Evolutionary conservation across 1,139 yeast species (phyloP).

Genomic region (Scheffersomyces parashehatae): DNA sequence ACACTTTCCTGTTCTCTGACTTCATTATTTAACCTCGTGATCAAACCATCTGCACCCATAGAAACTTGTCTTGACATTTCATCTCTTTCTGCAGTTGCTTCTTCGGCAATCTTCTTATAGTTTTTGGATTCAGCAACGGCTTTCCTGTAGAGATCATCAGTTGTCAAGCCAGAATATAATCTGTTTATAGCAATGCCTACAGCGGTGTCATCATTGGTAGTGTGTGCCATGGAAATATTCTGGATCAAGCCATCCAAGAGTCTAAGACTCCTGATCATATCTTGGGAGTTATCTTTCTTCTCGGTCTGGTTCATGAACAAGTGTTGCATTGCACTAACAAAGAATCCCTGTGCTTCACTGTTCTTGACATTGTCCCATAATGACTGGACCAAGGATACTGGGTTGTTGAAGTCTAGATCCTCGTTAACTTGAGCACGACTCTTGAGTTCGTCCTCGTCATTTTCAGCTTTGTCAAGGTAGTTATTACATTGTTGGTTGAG

Average conservation of each 20-base stretch:
- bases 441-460: constrained; percentile 68
- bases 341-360: constrained; percentile 70
- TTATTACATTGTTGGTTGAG: constrained; percentile 66
- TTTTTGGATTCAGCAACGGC: constrained; percentile 75
- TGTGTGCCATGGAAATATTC: constrained; percentile 68
- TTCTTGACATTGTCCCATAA: constrained; percentile 74
- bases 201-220: constrained; percentile 69
- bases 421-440: constrained; percentile 62
- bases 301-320: constrained; percentile 73
- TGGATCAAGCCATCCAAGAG: constrained; percentile 82
- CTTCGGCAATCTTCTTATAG: constrained; percentile 67
- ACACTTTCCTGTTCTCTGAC: constrained; percentile 73
- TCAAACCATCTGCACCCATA: constrained; percentile 82
- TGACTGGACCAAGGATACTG: constrained; percentile 66
- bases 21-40: constrained; percentile 69
- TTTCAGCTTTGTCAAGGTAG: constrained; percentile 64
- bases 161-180: constrained; percentile 73
- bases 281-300: constrained; percentile 46
- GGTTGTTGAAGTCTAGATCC: constrained; percentile 68
- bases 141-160: constrained; percentile 86
- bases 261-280: constrained; percentile 66
- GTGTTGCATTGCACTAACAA: constrained; percentile 81
- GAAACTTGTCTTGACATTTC: constrained; percentile 71
- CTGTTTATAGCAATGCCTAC: constrained; percentile 83
- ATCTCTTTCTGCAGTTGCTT: constrained; percentile 84